These are phyloP conservation scores for Jamesozyma gamospora DNA, from an alignment of 805 yeast species.

Conservation along the genomic window DNA sequence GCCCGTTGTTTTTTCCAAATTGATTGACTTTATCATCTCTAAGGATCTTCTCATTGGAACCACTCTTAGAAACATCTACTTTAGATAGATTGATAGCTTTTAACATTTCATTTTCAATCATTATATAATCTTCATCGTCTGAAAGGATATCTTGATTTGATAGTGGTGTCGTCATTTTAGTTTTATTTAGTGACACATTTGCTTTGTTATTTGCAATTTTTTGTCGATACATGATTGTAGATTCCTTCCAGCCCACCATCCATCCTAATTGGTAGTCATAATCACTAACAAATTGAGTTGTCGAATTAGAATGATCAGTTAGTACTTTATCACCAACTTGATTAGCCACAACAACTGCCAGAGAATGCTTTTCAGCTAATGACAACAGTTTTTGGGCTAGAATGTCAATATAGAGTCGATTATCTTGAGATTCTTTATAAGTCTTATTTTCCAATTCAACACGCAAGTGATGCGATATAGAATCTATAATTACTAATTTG, in stretches of 20 bases:
- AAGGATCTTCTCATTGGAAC: too few relatives aligned
- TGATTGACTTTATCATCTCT: too few relatives aligned
- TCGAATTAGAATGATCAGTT: constrained; percentile 8
- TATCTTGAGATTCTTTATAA: constrained; percentile 30
- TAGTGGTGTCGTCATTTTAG: not conserved
- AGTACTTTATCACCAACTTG: constrained; percentile 60
- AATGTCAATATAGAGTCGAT: constrained; percentile 34
- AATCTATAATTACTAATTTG: constrained; percentile 62
- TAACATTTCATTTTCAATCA: constrained; percentile 15
- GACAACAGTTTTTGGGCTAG: constrained; percentile 40
- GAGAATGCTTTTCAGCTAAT: constrained; percentile 37
- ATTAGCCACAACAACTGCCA: constrained; percentile 65
- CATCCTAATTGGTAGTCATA: constrained; percentile 62
- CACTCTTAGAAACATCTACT: too few relatives aligned
- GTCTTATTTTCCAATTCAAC: constrained; percentile 42
- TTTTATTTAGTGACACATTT: not conserved
- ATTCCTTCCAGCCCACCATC: constrained; percentile 64
- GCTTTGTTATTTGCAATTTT: not conserved
- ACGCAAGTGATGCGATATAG: constrained; percentile 73
- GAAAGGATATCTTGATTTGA: constrained; percentile 13
- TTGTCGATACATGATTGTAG: constrained; percentile 29
- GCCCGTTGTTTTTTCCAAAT: too few relatives aligned
- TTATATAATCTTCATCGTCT: constrained; percentile 23
- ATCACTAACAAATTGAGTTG: constrained; percentile 21
- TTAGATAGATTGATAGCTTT: constrained; percentile 4